Base-by-base conservation (phyloP, 176 grass and related monocot species). In the Thalia dealbata region DNA sequence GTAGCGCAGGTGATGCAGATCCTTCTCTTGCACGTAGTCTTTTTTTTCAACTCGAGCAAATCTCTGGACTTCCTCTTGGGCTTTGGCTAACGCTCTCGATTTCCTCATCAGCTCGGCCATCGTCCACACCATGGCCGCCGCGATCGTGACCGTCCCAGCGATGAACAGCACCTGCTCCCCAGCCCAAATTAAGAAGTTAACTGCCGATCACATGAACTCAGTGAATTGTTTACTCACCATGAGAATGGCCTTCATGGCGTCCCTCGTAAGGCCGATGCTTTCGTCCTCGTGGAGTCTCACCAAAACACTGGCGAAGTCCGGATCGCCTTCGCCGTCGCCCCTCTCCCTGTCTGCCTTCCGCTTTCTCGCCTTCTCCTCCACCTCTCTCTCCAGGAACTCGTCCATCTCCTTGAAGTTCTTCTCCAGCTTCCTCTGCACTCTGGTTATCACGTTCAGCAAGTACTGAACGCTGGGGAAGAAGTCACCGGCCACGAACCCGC, bases 91-190 rank as follows among this genome's bases (percentile, higher is more conserved):
- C 10, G 43, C 72, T 13, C 7, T 6, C 0, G 72, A 64, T 38
- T 76, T 80, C 9, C 23, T 79, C 63, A 59, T 76, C 16, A 84
- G 82, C 78, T 84, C 82, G 7, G 65, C 18, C 65, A 84, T 80
- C 14, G 72, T 64, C 77, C 72, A 84, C 22, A 75, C 65, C 72
- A 84, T 18, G 60, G 28, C 6, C 0, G 50, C 62, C 19, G 71
- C 45, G 1, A 72, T 65, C 10, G 72, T 80, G 23, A 76, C 82
- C 3, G 60, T 56, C 50, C 72, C 82, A 7, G 63, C 82, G 29
- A 73, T 45, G n/a, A 84, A 73, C 29, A 80, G 16, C 46, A 75
- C 65, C 77, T 84, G 32, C 32, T 58, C 22, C 1, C 4, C 26
- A 63, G 3, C 42, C 3, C 42, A 44, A 44, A 44, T 9, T 4